Conservation (phyloP, 768 basidiomycete genomes). For the Boletales sp. region DNA sequence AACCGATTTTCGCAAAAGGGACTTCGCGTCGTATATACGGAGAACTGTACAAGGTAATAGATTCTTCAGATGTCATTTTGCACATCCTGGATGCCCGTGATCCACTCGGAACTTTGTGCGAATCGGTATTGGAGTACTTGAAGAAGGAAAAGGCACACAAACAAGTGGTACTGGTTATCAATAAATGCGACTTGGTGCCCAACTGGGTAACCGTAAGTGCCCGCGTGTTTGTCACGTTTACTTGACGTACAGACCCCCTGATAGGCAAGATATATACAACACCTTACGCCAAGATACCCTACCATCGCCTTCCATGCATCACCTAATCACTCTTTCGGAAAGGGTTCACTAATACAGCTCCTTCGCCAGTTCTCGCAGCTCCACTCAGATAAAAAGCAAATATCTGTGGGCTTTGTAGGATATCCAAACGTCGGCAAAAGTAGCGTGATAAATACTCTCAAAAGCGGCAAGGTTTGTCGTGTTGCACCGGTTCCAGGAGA, state of each 20-base stretch:
- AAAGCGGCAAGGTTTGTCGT: slow-evolving; percentile 95
- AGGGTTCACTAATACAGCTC: slow-evolving; percentile 96
- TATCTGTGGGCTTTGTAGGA: slow-evolving; percentile 95
- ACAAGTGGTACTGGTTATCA: slow-evolving; percentile 93
- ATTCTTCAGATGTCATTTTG: slow-evolving; percentile 94
- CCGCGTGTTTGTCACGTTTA: neutral
- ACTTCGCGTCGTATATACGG: slow-evolving; percentile 96
- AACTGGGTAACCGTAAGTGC: slow-evolving; percentile 94
- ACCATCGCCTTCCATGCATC: slow-evolving; percentile 99
- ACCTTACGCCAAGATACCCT: slow-evolving; percentile 90
- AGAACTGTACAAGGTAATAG: slow-evolving; percentile 98
- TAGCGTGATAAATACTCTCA: slow-evolving; percentile 96
- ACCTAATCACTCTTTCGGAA: slow-evolving; percentile 98
- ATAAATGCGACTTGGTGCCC: slow-evolving; percentile 98
- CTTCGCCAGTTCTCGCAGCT: slow-evolving; percentile 95
- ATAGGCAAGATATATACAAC: slow-evolving; percentile 93
- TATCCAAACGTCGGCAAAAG: slow-evolving; percentile 99
- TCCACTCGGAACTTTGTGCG: slow-evolving; percentile 92
- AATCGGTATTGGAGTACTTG: slow-evolving; percentile 84
- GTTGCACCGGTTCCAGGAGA: slow-evolving; percentile 98
- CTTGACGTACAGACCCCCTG: neutral
- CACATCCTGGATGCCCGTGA: slow-evolving; percentile 96
- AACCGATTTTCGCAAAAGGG: slow-evolving; percentile 93
- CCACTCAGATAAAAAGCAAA: slow-evolving; percentile 99
- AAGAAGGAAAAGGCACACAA: slow-evolving; percentile 95